These are phyloP conservation scores for Chloroidium sp. DNA, from an alignment of 163 green algal species.

Conservation along the genomic window DNA sequence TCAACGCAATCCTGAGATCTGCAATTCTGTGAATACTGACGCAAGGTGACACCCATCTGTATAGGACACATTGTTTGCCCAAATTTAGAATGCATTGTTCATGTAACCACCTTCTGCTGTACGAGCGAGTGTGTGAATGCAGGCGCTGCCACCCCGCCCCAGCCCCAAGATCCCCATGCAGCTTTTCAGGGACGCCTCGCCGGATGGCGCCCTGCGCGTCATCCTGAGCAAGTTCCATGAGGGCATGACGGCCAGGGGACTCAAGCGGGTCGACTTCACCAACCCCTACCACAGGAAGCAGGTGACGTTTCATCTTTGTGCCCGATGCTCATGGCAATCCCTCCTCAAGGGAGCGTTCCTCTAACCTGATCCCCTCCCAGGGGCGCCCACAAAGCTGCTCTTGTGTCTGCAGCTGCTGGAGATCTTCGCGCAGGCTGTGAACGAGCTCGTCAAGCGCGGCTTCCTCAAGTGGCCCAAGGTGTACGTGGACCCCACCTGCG, in stretches of 20 bases:
- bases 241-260: slow-evolving; percentile 29
- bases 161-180: slow-evolving; percentile 58
- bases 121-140: slow-evolving; percentile 7
- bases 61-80: no score
- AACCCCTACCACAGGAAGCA: slow-evolving; percentile 35
- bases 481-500: slow-evolving; percentile 31
- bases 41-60: no score
- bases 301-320: background rate
- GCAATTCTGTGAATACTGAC: no score
- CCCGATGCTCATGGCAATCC: slow-evolving; percentile 1
- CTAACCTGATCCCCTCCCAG: background rate
- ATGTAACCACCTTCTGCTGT: no score
- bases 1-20: no score
- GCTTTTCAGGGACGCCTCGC: slow-evolving; percentile 48
- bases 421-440: slow-evolving; percentile 40
- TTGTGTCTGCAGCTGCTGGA: slow-evolving; percentile 48
- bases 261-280: slow-evolving; percentile 55
- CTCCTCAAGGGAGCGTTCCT: background rate
- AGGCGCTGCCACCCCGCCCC: slow-evolving; percentile 46
- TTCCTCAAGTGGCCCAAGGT: slow-evolving; percentile 41
- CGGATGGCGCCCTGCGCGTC: slow-evolving; percentile 38
- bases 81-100: no score
- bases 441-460: slow-evolving; percentile 39
- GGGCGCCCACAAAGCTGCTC: background rate
- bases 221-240: slow-evolving; percentile 46